Conservation (phyloP, 2,329 filamentous ascomycete species). For the Amphichorda felina region DNA sequence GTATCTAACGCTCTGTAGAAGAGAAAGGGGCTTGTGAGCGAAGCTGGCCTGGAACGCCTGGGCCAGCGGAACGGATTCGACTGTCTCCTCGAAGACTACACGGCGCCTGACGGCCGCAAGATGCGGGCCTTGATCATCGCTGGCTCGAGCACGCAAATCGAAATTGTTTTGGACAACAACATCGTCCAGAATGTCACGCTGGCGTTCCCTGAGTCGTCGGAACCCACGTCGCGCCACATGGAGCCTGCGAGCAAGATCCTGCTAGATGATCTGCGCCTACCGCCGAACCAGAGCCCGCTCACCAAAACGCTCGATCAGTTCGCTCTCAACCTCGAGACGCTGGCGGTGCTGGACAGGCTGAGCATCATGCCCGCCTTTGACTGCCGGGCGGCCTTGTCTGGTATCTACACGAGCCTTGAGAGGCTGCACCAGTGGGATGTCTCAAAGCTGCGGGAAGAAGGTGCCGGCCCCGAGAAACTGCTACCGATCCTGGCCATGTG, state of each 20-base stretch:
- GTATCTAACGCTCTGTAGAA: conserved; percentile 15
- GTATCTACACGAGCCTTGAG: conserved; percentile 58
- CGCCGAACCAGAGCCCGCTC: conserved; percentile 47
- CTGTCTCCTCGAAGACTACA: conserved; percentile 44
- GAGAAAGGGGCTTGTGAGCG: conserved; percentile 54
- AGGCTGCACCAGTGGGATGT: conserved; percentile 63
- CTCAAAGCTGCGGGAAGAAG: conserved; percentile 38
- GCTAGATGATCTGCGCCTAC: conserved; percentile 49
- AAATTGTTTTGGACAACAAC: conserved; percentile 50
- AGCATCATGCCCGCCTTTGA: conserved; percentile 55
- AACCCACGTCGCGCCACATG: conserved; percentile 46
- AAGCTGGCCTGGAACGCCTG: conserved; percentile 62
- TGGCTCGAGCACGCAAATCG: conserved; percentile 25
- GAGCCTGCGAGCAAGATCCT: conserved; percentile 55
- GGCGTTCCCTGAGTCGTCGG: conserved; percentile 47
- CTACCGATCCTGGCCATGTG: conserved; percentile 52
- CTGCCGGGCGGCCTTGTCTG: conserved; percentile 66
- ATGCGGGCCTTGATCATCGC: conserved; percentile 48
- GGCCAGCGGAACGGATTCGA: conserved; percentile 57
- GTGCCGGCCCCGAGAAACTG: conserved; percentile 32
- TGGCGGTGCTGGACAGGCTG: conserved; percentile 60
- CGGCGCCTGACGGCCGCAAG: conserved; percentile 32
- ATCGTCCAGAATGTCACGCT: conserved; percentile 52
- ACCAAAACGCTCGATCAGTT: conserved; percentile 63
- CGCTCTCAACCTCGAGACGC: conserved; percentile 55